Conservation (phyloP, 2,329 filamentous ascomycete genomes). For the Pezicula carpinea region DNA sequence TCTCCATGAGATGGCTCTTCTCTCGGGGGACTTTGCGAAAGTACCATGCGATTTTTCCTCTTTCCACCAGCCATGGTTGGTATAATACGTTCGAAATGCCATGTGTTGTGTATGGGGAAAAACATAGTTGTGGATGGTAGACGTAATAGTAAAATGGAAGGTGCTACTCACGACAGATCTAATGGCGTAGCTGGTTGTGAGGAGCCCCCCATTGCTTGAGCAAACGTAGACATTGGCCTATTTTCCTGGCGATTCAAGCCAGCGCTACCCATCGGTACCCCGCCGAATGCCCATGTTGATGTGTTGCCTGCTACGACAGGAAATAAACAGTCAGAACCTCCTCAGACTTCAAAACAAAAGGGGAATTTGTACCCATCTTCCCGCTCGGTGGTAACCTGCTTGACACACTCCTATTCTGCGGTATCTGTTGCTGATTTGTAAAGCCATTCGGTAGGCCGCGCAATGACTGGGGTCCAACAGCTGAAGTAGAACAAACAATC, state of each 20-base stretch:
- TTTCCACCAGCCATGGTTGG: too few species aligned
- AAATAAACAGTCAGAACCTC: neutral
- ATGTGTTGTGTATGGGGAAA: too few species aligned
- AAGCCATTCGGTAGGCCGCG: conserved; percentile 59
- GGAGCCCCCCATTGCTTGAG: conserved; percentile 56
- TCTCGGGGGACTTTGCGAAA: too few species aligned
- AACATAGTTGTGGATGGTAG: neutral
- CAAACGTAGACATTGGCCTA: conserved; percentile 59
- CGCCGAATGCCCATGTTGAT: conserved; percentile 56
- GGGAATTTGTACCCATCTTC: conserved; percentile 52
- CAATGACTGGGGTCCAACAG: conserved; percentile 54
- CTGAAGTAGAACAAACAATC: conserved; percentile 10
- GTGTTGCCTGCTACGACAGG: conserved; percentile 16
- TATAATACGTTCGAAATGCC: too few species aligned
- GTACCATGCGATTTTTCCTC: too few species aligned
- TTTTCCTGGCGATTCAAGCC: conserved; percentile 49
- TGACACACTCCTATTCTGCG: conserved; percentile 51
- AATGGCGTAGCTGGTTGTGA: conserved; percentile 58
- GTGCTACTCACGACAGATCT: conserved; percentile 57
- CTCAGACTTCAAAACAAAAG: neutral
- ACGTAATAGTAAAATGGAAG: conserved; percentile 14
- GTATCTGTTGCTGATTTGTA: conserved; percentile 50
- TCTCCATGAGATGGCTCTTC: too few species aligned
- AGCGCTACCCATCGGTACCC: conserved; percentile 55
- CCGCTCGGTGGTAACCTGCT: conserved; percentile 60